phyloP scores from a whole-genome alignment of 2,329 filamentous ascomycete species.

The Fusarium odoratissimum region DNA sequence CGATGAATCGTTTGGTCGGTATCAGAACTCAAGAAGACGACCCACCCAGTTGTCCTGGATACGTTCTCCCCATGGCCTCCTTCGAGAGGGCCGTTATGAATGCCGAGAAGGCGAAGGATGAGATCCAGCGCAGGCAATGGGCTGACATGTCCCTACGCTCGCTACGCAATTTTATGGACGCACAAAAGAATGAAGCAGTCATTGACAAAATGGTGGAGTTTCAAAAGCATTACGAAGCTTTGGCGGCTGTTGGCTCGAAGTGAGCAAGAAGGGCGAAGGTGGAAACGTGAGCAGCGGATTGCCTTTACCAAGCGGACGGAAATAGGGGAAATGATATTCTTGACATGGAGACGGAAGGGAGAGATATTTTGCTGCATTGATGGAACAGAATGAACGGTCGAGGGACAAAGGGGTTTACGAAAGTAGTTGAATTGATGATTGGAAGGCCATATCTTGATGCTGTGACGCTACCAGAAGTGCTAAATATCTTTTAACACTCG shows the following conservation, averaged over 20 bases:
- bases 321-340: neutral
- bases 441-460: neutral
- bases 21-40: neutral
- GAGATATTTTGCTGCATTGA: neutral
- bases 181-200: neutral
- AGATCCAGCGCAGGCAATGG: neutral
- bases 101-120: neutral
- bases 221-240: neutral
- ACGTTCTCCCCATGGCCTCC: neutral
- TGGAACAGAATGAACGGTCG: neutral
- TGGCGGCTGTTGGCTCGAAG: neutral
- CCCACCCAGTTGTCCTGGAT: neutral
- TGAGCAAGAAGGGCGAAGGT: neutral
- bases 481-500: neutral
- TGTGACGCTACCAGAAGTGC: neutral
- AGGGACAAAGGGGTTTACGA: neutral
- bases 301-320: neutral
- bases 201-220: neutral
- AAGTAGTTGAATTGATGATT: neutral
- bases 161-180: neutral
- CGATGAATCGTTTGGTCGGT: constrained; percentile 1
- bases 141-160: neutral
- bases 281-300: neutral
- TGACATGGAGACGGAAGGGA: neutral
- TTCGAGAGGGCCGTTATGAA: constrained; percentile 1